Conservation (phyloP, 169 alveolate species). For the Cryptosporidium sp. region DNA sequence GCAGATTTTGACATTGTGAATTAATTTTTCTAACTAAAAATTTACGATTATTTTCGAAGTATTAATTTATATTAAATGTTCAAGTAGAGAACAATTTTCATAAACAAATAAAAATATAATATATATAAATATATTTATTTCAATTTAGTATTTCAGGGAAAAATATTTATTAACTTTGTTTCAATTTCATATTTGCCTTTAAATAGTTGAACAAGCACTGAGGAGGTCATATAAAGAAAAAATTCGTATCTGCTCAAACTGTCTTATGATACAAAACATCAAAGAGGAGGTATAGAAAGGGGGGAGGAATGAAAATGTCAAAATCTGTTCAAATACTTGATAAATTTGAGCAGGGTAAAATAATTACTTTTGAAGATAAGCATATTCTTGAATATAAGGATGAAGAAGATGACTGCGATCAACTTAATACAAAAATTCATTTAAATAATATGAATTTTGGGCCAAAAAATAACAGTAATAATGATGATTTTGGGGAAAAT, state of each 20-base stretch:
- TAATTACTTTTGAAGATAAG: conserved; percentile 38
- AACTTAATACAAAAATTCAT: background rate
- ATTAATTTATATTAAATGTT: too few relatives aligned
- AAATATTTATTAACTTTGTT: too few relatives aligned
- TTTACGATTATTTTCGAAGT: background rate
- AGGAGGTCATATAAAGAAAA: too few relatives aligned
- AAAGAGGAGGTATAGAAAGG: background rate
- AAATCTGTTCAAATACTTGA: background rate
- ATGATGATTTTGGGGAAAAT: background rate
- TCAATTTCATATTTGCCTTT: background rate
- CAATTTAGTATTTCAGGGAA: background rate
- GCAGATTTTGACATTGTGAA: background rate
- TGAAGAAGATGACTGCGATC: conserved; percentile 3
- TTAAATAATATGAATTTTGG: background rate
- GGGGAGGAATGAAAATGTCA: background rate
- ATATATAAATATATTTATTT: too few relatives aligned
- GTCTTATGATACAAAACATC: background rate
- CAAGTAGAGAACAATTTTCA: too few relatives aligned
- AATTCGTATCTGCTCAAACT: too few relatives aligned
- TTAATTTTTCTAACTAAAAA: too few relatives aligned
- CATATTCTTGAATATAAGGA: conserved; percentile 27
- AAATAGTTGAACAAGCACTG: background rate
- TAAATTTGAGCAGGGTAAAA: background rate
- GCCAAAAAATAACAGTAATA: background rate
- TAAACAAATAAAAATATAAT: too few relatives aligned